These are phyloP conservation scores for Podaxis pistillaris DNA, from an alignment of 768 basidiomycete genomes.

Conservation along the genomic window DNA sequence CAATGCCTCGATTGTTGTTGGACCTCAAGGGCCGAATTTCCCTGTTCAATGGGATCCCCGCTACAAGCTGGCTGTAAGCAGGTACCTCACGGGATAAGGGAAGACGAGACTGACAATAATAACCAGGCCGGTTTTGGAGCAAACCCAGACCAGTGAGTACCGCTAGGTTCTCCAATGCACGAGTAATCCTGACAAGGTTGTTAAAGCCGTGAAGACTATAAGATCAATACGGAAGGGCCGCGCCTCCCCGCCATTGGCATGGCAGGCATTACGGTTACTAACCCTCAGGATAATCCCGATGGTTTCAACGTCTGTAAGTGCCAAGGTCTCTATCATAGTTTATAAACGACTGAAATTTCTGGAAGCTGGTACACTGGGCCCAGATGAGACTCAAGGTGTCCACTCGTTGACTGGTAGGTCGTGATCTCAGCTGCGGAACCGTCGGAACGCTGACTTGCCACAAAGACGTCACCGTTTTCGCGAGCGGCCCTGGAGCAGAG, in stretches of 20 bases:
- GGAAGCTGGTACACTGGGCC: constrained; percentile 33
- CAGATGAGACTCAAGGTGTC: constrained; percentile 36
- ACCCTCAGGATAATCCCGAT: constrained; percentile 33
- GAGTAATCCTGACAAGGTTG: not conserved
- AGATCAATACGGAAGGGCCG: constrained; percentile 32
- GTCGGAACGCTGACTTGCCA: not conserved
- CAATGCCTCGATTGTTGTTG: constrained; percentile 37
- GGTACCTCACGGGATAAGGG: not conserved
- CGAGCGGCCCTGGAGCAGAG: constrained; percentile 40
- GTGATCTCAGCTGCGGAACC: not conserved
- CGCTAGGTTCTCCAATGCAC: not conserved
- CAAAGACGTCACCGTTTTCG: constrained; percentile 42
- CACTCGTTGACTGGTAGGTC: constrained; percentile 37
- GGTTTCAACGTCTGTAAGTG: constrained; percentile 32
- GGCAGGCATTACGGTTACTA: constrained; percentile 27
- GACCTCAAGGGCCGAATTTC: constrained; percentile 42
- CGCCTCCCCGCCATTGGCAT: constrained; percentile 33
- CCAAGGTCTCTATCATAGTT: not conserved
- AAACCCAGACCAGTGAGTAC: constrained; percentile 39
- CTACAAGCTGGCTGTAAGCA: constrained; percentile 35
- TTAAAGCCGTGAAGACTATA: constrained; percentile 35
- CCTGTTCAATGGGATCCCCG: constrained; percentile 45
- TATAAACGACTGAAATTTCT: not conserved
- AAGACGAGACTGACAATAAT: not conserved
- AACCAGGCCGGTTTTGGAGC: constrained; percentile 37